Evolutionary conservation across 192 early-diverging fungal species (phyloP), one percentile per base, ranked within the genome.

Genomic region (Kappamyces sp.): DNA sequence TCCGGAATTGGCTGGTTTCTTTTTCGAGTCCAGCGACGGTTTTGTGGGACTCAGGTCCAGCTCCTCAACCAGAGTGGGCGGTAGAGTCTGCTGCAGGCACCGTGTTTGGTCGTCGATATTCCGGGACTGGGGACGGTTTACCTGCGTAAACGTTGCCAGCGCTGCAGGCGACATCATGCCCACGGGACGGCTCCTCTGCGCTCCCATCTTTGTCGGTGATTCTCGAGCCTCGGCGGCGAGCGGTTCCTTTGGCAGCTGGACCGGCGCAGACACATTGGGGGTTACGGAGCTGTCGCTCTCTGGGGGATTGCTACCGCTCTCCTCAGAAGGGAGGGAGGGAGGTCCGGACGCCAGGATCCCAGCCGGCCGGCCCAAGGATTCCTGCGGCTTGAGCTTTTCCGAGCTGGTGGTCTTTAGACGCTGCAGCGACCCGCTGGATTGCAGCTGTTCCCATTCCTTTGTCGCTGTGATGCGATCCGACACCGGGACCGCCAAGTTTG

Each of bases 61-160:
- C 71, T 74, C 61, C 64, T 74, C 5, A 52, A 66, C 66, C 65
- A 73, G 49, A 39, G 74, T 59, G 33, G 61, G 49, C 29, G 66
- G 64, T n/a, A 57, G 52, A 8, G 60, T 41, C 61, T 81, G 79
- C 57, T 73, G 50, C 71, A 81, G 67, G 40, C 74, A 61, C 42
- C 79, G 51, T 34, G 67, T 63, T 39, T 61, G 73, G 35, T 81
- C 79, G 60, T 81, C 79, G n/a, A 78, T 63, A 31, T 61, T n/a
- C n/a, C n/a, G n/a, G n/a, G n/a, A n/a, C n/a, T n/a, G n/a, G n/a
- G n/a, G n/a, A n/a, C n/a, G n/a, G n/a, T n/a, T n/a, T n/a, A n/a
- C n/a, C n/a, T n/a, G n/a, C n/a, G n/a, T n/a, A n/a, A n/a, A n/a
- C n/a, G n/a, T n/a, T n/a, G n/a, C n/a, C n/a, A n/a, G n/a, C n/a